Evolutionary conservation across 192 early-diverging fungal genomes (phyloP).

Genomic region (Coemansia sp.): DNA sequence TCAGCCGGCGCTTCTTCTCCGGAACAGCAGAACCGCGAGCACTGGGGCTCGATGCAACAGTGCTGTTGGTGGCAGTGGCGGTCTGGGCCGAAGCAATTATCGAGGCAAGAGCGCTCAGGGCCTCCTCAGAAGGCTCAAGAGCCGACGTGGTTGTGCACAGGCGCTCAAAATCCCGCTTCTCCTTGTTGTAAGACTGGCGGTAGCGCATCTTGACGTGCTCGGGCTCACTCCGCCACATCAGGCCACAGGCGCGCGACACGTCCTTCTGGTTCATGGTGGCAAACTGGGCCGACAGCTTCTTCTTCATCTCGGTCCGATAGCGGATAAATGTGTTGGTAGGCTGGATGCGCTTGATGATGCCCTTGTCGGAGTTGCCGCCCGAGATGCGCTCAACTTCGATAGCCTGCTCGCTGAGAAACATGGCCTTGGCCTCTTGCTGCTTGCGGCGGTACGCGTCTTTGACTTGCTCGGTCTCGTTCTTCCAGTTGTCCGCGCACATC

Average conservation of each 20-base stretch:
- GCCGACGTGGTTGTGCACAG: conserved; percentile 45
- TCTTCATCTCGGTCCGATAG: conserved; percentile 56
- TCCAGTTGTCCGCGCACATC: conserved; percentile 56
- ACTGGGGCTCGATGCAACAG: background rate
- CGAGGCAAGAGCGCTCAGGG: conserved; percentile 36
- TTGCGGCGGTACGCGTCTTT: conserved; percentile 48
- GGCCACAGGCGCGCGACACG: conserved; percentile 53
- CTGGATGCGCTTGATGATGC: conserved; percentile 52
- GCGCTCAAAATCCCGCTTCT: conserved; percentile 55
- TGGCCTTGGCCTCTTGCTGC: conserved; percentile 50
- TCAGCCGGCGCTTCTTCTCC: conserved; percentile 46
- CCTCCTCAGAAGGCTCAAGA: conserved; percentile 45
- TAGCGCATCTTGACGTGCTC: conserved; percentile 55
- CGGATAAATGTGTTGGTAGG: conserved; percentile 58
- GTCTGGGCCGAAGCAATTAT: conserved; percentile 30
- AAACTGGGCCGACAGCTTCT: conserved; percentile 49
- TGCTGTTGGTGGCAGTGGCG: conserved; percentile 3
- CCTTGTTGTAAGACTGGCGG: conserved; percentile 54
- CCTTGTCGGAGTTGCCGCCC: conserved; percentile 41
- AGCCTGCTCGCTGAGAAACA: conserved; percentile 49
- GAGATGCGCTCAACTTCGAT: conserved; percentile 50
- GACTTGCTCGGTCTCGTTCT: conserved; percentile 49
- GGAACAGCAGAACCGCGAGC: background rate
- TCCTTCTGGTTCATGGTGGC: conserved; percentile 54
- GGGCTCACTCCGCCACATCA: conserved; percentile 57